Evolutionary conservation across 441 rosid genomes (phyloP).

Genomic region (Biscutella laevigata): DNA sequence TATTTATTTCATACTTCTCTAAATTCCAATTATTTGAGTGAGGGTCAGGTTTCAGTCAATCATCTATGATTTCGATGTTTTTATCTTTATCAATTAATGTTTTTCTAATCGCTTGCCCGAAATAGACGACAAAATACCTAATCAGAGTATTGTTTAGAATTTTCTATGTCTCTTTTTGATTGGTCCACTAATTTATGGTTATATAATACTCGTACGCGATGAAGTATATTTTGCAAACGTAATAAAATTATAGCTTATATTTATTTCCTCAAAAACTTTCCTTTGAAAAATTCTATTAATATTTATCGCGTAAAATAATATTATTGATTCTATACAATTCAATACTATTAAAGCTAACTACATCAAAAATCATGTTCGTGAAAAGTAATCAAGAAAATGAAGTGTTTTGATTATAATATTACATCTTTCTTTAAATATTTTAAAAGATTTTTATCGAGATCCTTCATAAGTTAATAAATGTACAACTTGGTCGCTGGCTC

Average conservation of each 20-base stretch:
- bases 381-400: background rate
- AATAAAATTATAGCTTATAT: background rate
- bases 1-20: background rate
- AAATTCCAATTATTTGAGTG: slow-evolving; percentile 19
- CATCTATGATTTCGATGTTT: too few relatives aligned
- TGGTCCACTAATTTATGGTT: background rate
- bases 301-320: background rate
- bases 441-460: background rate
- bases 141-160: background rate
- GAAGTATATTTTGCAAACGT: background rate
- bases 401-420: background rate
- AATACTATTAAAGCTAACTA: background rate
- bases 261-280: background rate
- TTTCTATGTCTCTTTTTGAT: background rate
- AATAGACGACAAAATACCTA: slow-evolving; percentile 19
- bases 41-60: slow-evolving; percentile 19
- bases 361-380: background rate
- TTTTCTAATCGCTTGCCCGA: slow-evolving; percentile 8
- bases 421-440: background rate
- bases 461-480: background rate
- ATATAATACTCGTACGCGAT: background rate
- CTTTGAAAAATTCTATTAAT: too few relatives aligned
- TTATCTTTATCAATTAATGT: too few relatives aligned
- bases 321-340: background rate
- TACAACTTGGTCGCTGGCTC: slow-evolving; percentile 6